Percentiles rank a stretch among this genome's conserved stretches.
Evolutionary conservation across 169 alveolate genomes (phyloP).

Genomic region (Cryptosporidium xiaoi): DNA sequence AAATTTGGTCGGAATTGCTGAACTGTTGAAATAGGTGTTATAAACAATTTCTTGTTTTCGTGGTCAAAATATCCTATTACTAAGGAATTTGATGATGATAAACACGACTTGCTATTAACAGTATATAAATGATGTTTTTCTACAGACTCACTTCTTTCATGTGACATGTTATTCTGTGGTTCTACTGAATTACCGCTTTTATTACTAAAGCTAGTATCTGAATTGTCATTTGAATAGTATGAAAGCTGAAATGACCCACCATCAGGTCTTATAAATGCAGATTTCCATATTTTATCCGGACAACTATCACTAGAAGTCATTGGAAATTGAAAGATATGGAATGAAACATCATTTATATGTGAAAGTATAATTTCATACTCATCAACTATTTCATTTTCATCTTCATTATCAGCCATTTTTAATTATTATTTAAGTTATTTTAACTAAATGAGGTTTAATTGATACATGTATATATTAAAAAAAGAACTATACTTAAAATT

Average conservation of each 20-base stretch:
- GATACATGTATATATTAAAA: too few species aligned
- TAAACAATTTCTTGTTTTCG: slow-evolving; percentile 48
- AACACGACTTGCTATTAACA: slow-evolving; percentile 51
- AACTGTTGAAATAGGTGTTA: slow-evolving; percentile 61
- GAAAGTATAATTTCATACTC: slow-evolving; percentile 63
- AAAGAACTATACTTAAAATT: too few species aligned
- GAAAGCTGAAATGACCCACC: slow-evolving; percentile 71
- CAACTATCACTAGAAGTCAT: slow-evolving; percentile 20
- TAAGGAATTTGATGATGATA: slow-evolving; percentile 58
- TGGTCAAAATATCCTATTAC: slow-evolving; percentile 64
- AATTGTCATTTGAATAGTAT: slow-evolving; percentile 21
- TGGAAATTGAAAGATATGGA: slow-evolving; percentile 66
- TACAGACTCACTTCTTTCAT: slow-evolving; percentile 2
- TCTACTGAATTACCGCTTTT: not conserved
- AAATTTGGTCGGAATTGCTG: slow-evolving; percentile 73
- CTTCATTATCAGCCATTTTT: not conserved
- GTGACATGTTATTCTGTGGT: not conserved
- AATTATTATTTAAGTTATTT: too few species aligned
- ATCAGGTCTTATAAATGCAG: slow-evolving; percentile 63
- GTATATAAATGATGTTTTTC: slow-evolving; percentile 35
- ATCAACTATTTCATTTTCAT: slow-evolving; percentile 52
- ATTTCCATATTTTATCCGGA: slow-evolving; percentile 44
- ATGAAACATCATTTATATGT: slow-evolving; percentile 67
- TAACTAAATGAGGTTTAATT: too few species aligned
- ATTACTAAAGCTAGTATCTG: not conserved